These are phyloP conservation scores for Aegilops tauschii DNA, from an alignment of 176 grass and related monocot species.

Conservation along the genomic window DNA sequence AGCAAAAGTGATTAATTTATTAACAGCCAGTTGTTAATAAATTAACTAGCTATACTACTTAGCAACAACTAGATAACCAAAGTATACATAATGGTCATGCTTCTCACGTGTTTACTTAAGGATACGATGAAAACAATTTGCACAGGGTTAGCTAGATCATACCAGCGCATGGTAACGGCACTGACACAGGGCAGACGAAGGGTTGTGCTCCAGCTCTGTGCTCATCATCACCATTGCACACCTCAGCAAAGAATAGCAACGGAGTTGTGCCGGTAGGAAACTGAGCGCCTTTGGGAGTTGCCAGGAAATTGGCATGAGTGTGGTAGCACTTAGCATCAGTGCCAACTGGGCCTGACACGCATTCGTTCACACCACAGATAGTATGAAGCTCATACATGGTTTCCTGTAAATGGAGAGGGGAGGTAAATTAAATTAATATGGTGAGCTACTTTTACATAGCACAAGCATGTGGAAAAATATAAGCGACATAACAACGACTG, in stretches of 20 bases:
- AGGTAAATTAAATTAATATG: neutral
- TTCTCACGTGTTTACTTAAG: neutral
- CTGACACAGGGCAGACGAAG: neutral
- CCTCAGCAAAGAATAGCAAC: neutral
- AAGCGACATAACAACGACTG: neutral
- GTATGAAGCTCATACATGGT: neutral
- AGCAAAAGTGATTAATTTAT: neutral
- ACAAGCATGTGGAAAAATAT: neutral
- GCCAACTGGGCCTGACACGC: neutral
- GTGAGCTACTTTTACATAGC: neutral
- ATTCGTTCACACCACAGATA: neutral
- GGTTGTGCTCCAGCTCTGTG: neutral
- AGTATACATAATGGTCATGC: neutral
- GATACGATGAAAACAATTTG: neutral
- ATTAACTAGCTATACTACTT: neutral
- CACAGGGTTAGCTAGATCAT: neutral
- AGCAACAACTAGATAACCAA: neutral
- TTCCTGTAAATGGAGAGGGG: neutral
- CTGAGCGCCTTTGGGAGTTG: constrained; percentile 1
- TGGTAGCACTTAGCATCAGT: neutral
- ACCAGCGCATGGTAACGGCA: neutral
- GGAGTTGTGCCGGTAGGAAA: neutral
- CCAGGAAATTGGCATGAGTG: constrained; percentile 10
- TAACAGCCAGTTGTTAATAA: neutral
- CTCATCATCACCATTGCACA: neutral